These are phyloP conservation scores for Ogataea kodamae DNA, from an alignment of 805 yeast species.

Conservation along the genomic window DNA sequence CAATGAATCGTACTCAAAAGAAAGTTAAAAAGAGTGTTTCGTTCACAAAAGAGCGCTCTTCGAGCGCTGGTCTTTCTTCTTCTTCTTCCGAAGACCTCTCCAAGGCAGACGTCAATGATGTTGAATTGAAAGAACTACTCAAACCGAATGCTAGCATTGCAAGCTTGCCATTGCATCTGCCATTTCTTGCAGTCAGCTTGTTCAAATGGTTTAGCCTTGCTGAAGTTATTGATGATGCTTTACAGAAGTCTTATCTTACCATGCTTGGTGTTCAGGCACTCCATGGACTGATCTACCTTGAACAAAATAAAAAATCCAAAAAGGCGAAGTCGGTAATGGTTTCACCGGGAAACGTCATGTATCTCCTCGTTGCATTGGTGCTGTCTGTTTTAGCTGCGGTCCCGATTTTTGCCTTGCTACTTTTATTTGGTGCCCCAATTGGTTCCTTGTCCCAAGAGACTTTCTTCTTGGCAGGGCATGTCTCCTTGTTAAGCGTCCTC, in stretches of 20 bases:
- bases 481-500: slow-evolving; percentile 55
- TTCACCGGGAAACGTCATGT: slow-evolving; percentile 20
- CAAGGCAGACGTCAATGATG: not conserved
- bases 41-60: slow-evolving; percentile 13
- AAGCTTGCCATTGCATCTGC: slow-evolving; percentile 33
- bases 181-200: slow-evolving; percentile 23
- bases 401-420: slow-evolving; percentile 39
- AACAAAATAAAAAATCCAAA: slow-evolving; percentile 28
- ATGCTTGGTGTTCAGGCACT: slow-evolving; percentile 34
- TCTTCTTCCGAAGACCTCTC: not conserved
- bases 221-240: slow-evolving; percentile 24
- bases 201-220: slow-evolving; percentile 35
- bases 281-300: slow-evolving; percentile 35
- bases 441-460: slow-evolving; percentile 52
- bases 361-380: slow-evolving; percentile 30
- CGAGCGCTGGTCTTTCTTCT: not conserved
- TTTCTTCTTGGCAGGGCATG: slow-evolving; percentile 55
- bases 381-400: slow-evolving; percentile 36
- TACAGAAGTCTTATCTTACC: slow-evolving; percentile 30
- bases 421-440: slow-evolving; percentile 82
- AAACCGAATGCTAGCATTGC: slow-evolving; percentile 16
- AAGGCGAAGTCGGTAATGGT: slow-evolving; percentile 14
- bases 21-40: slow-evolving; percentile 31
- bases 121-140: slow-evolving; percentile 11
- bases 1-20: slow-evolving; percentile 9